Base-by-base conservation (phyloP, 306 rosid species). In the Rubus parviflorus region DNA sequence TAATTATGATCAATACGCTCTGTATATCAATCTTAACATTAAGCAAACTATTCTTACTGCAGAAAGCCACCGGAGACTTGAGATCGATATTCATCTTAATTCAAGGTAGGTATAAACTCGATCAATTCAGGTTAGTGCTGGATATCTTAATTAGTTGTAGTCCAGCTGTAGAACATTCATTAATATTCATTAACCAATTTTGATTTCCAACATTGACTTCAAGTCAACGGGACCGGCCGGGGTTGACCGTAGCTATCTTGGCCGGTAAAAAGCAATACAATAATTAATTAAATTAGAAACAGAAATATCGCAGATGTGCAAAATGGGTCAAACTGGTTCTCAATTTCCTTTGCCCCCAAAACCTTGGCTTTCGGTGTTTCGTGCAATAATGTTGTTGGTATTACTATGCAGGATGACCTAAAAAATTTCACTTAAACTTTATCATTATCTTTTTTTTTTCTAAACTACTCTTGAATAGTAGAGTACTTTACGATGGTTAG, bases 181-280 rank as follows among this genome's bases (percentile, higher is more conserved):
- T 7, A 53, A 75, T 62, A 1, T 19, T 7, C 19, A 75, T 62
- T 56, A 53, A 7, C 61, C 80, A 20, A 46, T 10, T 61, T 64
- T 60, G 62, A 69, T 13, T n/a, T 45, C 45, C 64, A 74, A 42
- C 3, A 61, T 77, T 82, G 82, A 85, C 84, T 67, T 35, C 48
- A 53, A 72, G 77, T 56, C 72, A 25, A 38, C 60, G 37, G 52
- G 35, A 30, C 35, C 35, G 35, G 35, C 35, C 35, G 35, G 49
- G 25, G 79, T 79, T 87, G 86, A 84, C 86, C 81, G 63, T 84
- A 43, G 77, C 85, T 81, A 47, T 79, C 86, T 74, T 67, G 77
- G 86, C 69, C 45, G 88, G 88, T 81, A 77, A 81, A 87, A 87
- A 87, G 85, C 47, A 49, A 16, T 6, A 22, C 16, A 68, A 61